A percentile compares a stretch with the other conserved stretches of the same genome.
Conservation (phyloP, 495 filamentous ascomycete species). For the Monascus purpureus region DNA sequence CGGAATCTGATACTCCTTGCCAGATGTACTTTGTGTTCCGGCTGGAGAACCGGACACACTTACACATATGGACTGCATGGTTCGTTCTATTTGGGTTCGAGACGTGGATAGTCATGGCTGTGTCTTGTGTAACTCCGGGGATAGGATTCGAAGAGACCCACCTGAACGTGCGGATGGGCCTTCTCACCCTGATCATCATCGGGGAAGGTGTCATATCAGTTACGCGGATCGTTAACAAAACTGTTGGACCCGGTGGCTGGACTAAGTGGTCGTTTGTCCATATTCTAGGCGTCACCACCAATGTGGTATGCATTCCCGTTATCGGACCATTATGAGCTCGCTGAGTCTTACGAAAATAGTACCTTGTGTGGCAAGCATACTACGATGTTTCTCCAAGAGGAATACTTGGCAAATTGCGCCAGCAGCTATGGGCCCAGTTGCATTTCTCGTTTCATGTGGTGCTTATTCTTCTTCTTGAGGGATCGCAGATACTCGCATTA, state of each 20-base stretch:
- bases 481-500: slow-evolving; percentile 29
- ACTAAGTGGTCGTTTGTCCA: slow-evolving; percentile 35
- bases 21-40: slow-evolving; percentile 29
- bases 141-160: slow-evolving; percentile 53
- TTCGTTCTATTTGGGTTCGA: slow-evolving; percentile 44
- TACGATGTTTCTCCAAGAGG: slow-evolving; percentile 40
- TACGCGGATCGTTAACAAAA: slow-evolving; percentile 40
- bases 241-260: slow-evolving; percentile 39
- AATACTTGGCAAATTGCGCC: slow-evolving; percentile 35
- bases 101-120: slow-evolving; percentile 35
- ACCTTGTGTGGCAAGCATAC: slow-evolving; percentile 58
- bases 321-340: slow-evolving; percentile 15
- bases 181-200: slow-evolving; percentile 56
- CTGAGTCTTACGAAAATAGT: slow-evolving; percentile 25
- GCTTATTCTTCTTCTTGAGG: slow-evolving; percentile 50
- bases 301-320: slow-evolving; percentile 30
- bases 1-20: too few relatives aligned
- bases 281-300: slow-evolving; percentile 30
- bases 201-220: slow-evolving; percentile 49
- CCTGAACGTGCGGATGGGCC: slow-evolving; percentile 49
- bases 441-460: slow-evolving; percentile 60
- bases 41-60: slow-evolving; percentile 8
- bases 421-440: slow-evolving; percentile 49
- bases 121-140: slow-evolving; percentile 38
- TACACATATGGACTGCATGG: slow-evolving; percentile 41